A percentile compares a stretch with the other conserved stretches of the same genome.
Conservation (phyloP, 2,329 filamentous ascomycete genomes). For the Rasamsonia emersonii region DNA sequence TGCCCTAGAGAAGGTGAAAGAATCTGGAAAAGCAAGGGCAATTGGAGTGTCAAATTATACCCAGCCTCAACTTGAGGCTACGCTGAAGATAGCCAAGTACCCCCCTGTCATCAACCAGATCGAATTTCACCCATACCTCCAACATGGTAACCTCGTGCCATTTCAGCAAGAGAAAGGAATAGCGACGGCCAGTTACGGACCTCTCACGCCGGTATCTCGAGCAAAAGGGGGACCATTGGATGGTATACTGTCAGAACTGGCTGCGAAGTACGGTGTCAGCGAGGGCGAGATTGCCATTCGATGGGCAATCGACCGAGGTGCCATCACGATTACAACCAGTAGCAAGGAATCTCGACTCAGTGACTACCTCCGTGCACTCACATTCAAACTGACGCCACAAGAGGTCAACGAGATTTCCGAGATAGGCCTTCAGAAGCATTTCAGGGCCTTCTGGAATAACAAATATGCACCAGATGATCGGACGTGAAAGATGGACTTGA, state of each 20-base stretch:
- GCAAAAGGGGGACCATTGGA: slow-evolving; percentile 49
- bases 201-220: slow-evolving; percentile 44
- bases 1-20: background rate
- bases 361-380: slow-evolving; percentile 48
- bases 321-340: slow-evolving; percentile 52
- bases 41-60: slow-evolving; percentile 26
- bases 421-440: slow-evolving; percentile 42
- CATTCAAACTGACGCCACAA: slow-evolving; percentile 50
- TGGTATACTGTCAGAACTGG: slow-evolving; percentile 40
- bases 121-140: slow-evolving; percentile 24
- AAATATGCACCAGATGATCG: slow-evolving; percentile 40
- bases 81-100: slow-evolving; percentile 15
- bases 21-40: slow-evolving; percentile 3
- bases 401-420: slow-evolving; percentile 49
- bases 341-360: slow-evolving; percentile 51
- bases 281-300: slow-evolving; percentile 49
- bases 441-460: slow-evolving; percentile 44
- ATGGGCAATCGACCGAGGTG: slow-evolving; percentile 54
- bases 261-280: slow-evolving; percentile 54
- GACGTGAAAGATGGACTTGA: too few relatives aligned
- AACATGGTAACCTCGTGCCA: slow-evolving; percentile 28
- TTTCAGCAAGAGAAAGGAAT: slow-evolving; percentile 36
- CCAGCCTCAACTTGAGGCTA: slow-evolving; percentile 18
- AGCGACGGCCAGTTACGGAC: slow-evolving; percentile 32
- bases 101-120: slow-evolving; percentile 25